Evolutionary conservation across 2,329 filamentous ascomycete genomes (phyloP).

Genomic region (Sporothrix brasiliensis): DNA sequence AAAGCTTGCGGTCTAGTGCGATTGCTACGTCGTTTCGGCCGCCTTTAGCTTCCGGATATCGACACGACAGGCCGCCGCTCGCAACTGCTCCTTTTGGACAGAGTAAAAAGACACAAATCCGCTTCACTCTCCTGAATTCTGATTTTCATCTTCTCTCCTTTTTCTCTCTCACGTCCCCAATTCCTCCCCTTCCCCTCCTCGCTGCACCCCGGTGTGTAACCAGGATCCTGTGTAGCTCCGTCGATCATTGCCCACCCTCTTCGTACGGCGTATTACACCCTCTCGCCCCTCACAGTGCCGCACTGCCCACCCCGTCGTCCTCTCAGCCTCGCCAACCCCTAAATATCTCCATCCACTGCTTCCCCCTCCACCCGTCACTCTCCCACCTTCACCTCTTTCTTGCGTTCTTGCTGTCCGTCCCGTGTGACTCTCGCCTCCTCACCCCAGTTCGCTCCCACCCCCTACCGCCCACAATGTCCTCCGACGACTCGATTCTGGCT

Average conservation of each 20-base stretch:
- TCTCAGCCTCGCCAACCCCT: slow-evolving; percentile 28
- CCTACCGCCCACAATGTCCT: slow-evolving; percentile 27
- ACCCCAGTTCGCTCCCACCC: background rate
- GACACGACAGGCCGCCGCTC: slow-evolving; percentile 3
- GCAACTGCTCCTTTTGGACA: background rate
- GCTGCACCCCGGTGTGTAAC: slow-evolving; percentile 17
- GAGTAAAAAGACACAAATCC: background rate
- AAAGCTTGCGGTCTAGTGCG: slow-evolving; percentile 21
- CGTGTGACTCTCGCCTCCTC: background rate
- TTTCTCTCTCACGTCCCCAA: background rate
- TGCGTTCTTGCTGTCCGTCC: background rate
- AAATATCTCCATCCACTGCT: background rate
- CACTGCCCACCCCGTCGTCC: slow-evolving; percentile 23
- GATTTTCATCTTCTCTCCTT: background rate
- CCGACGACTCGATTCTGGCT: slow-evolving; percentile 53
- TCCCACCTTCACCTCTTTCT: background rate
- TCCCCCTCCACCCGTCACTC: background rate
- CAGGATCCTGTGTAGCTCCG: background rate
- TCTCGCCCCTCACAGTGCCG: slow-evolving; percentile 18
- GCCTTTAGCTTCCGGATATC: slow-evolving; percentile 1
- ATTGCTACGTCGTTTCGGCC: background rate
- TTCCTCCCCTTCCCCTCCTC: background rate
- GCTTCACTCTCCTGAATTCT: background rate
- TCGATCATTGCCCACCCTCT: slow-evolving; percentile 12
- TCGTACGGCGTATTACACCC: background rate